Conservation (phyloP, 1,284 basidiomycete species). For the Apiotrichum laibachii region DNA sequence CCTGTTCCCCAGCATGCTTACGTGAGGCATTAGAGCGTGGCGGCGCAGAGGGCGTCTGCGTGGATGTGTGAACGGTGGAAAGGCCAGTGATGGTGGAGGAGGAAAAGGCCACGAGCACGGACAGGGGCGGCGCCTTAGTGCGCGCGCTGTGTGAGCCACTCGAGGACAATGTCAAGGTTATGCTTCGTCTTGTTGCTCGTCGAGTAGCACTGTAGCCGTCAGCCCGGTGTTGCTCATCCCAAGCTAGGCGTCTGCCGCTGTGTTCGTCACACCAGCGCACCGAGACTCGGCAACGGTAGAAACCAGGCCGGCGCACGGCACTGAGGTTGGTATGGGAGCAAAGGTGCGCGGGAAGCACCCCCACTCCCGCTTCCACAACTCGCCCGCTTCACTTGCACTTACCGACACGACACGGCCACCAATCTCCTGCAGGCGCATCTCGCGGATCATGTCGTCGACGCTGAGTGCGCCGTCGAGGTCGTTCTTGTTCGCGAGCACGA, state of each 20-base stretch:
- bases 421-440: conserved; percentile 77
- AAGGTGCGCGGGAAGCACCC: too few relatives aligned
- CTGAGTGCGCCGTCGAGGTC: conserved; percentile 75
- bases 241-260: too few relatives aligned
- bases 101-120: too few relatives aligned
- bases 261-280: too few relatives aligned
- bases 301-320: too few relatives aligned
- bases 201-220: conserved; percentile 33
- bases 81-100: too few relatives aligned
- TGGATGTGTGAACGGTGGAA: too few relatives aligned
- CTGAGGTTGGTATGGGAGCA: too few relatives aligned
- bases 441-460: conserved; percentile 81
- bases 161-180: conserved; percentile 62
- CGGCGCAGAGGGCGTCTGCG: too few relatives aligned
- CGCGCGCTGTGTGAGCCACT: conserved; percentile 51
- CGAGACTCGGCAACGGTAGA: background rate
- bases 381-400: conserved; percentile 43
- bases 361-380: too few relatives aligned
- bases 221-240: background rate
- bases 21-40: too few relatives aligned
- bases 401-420: conserved; percentile 81
- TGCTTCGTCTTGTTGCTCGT: conserved; percentile 87
- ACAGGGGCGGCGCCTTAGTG: conserved; percentile 12
- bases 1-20: too few relatives aligned
- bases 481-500: conserved; percentile 95